Conservation (phyloP, 2,329 filamentous ascomycete species). For the Penicillium sp. region DNA sequence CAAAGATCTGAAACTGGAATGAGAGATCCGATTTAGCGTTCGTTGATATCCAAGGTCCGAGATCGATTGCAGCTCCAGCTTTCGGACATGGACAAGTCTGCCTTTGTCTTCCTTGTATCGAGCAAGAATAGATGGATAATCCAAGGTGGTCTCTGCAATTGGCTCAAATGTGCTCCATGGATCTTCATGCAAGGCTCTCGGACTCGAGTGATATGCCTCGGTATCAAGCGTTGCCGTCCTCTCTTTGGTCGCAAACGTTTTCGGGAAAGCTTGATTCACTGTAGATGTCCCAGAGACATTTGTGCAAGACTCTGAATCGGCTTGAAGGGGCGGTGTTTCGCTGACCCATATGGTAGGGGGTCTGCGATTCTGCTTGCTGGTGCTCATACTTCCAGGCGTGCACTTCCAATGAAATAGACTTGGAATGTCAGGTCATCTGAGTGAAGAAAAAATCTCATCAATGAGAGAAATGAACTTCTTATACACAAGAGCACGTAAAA, state of each 20-base stretch:
- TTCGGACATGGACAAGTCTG: background rate
- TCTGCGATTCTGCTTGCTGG: background rate
- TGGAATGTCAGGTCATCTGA: background rate
- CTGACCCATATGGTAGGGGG: background rate
- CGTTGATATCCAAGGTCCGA: background rate
- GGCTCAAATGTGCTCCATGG: background rate
- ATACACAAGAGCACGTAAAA: background rate
- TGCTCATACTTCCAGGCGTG: background rate
- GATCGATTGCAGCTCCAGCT: background rate
- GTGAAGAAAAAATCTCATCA: background rate
- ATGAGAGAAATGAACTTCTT: background rate
- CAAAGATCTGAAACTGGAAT: constrained; percentile 1
- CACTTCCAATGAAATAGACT: background rate
- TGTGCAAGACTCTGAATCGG: background rate
- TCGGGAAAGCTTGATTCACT: background rate
- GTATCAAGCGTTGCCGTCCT: background rate
- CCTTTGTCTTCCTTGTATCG: background rate
- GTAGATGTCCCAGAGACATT: background rate
- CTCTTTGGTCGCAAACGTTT: background rate
- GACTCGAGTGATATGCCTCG: background rate
- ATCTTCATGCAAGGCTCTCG: background rate
- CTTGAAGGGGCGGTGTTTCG: background rate
- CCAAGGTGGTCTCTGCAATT: background rate
- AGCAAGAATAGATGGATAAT: background rate
- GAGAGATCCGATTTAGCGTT: background rate